Percentiles rank a stretch among this genome's conserved stretches.
Evolutionary conservation across 2,329 filamentous ascomycete species (phyloP).

Genomic region (Colletotrichum sp.): DNA sequence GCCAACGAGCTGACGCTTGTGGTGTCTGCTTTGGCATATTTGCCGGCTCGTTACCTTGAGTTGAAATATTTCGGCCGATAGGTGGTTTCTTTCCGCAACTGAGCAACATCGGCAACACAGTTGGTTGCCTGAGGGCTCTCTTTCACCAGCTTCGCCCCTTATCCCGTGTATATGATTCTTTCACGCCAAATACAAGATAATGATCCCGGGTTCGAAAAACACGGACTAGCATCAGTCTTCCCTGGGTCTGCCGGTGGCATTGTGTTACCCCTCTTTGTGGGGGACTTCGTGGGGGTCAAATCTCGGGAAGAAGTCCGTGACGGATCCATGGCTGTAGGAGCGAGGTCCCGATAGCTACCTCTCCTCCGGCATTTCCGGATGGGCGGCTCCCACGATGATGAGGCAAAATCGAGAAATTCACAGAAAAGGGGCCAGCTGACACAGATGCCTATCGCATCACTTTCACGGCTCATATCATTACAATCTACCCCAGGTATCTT

Average conservation of each 20-base stretch:
- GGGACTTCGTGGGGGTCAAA: background rate
- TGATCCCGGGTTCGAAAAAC: accelerated
- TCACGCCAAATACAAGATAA: background rate
- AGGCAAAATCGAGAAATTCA: background rate
- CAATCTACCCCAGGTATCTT: background rate
- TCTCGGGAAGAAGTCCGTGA: background rate
- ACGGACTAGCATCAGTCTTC: background rate
- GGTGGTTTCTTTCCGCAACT: background rate
- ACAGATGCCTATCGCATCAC: background rate
- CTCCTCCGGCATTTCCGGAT: background rate
- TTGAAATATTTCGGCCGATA: background rate
- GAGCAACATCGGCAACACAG: background rate
- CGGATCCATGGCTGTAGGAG: background rate
- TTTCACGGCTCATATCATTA: background rate
- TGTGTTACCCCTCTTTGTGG: background rate
- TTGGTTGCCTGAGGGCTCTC: too few species aligned
- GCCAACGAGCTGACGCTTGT: background rate
- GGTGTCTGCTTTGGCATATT: background rate
- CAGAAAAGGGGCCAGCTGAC: background rate
- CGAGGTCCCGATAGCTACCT: background rate
- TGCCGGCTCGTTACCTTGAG: background rate
- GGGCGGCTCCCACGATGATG: background rate
- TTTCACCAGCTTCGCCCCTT: background rate
- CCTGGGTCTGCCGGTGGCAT: background rate
- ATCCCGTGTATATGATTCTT: background rate